Evolutionary conservation across 2,329 filamentous ascomycete genomes (phyloP).

Genomic region (Delphinella strobiligena): DNA sequence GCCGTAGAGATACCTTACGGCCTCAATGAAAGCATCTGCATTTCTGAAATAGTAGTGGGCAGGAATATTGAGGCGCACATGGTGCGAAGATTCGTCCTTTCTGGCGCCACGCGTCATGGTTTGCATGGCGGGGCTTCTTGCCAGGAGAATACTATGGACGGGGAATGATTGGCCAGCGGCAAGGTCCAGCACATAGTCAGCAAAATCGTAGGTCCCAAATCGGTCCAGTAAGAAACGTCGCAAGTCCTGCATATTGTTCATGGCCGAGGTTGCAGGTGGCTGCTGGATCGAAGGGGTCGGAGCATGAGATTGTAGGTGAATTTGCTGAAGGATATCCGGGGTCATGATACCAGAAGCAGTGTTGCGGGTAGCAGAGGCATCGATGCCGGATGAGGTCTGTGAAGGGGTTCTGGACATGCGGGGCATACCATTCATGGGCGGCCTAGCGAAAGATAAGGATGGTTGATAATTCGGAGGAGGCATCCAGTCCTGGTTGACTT

Average conservation of each 20-base stretch:
- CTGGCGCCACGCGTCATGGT: slow-evolving; percentile 2
- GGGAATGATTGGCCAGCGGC: slow-evolving; percentile 3
- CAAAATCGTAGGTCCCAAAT: slow-evolving; percentile 9
- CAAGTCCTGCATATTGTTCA: slow-evolving; percentile 3
- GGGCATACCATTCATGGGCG: not conserved
- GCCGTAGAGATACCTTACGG: slow-evolving; percentile 9
- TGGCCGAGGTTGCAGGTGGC: slow-evolving; percentile 3
- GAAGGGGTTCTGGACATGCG: not conserved
- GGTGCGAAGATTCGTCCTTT: not conserved
- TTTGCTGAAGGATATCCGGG: not conserved
- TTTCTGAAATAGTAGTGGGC: slow-evolving; percentile 6
- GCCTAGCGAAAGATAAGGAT: not conserved
- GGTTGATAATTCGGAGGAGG: not conserved
- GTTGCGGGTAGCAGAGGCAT: not conserved
- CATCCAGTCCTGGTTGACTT: not conserved
- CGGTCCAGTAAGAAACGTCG: slow-evolving; percentile 6
- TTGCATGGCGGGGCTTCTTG: slow-evolving; percentile 7
- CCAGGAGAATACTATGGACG: slow-evolving; percentile 8
- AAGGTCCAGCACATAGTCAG: slow-evolving; percentile 11
- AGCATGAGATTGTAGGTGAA: slow-evolving; percentile 9
- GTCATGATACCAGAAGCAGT: not conserved
- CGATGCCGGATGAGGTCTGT: not conserved
- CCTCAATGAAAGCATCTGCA: slow-evolving; percentile 7
- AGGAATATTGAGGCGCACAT: slow-evolving; percentile 2
- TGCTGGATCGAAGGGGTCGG: slow-evolving; percentile 18